These are phyloP conservation scores for Corniculantispora saksenae DNA, from an alignment of 2,329 filamentous ascomycete species.

Conservation along the genomic window DNA sequence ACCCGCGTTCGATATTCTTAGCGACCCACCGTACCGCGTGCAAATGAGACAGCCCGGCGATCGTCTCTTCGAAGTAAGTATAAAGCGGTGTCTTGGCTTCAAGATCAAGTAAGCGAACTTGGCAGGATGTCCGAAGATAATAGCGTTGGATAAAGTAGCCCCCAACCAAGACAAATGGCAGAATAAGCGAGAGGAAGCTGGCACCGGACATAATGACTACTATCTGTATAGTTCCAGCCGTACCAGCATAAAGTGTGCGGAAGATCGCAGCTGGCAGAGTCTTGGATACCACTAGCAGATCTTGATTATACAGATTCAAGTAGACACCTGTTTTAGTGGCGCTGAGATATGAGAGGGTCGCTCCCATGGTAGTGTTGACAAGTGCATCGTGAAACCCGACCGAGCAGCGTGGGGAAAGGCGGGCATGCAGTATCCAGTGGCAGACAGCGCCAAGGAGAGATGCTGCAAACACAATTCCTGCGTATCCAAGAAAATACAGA, in stretches of 20 bases:
- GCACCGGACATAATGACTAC: neutral
- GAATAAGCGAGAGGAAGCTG: neutral
- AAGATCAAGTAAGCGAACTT: slow-evolving; percentile 54
- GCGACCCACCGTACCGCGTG: slow-evolving; percentile 25
- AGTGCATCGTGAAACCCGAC: neutral
- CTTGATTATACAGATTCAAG: neutral
- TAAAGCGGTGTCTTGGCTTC: slow-evolving; percentile 51
- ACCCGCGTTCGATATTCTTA: neutral
- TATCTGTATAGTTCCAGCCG: neutral
- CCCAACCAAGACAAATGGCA: neutral
- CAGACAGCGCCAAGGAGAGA: too few relatives aligned
- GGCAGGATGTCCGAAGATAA: slow-evolving; percentile 52
- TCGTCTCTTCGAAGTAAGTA: slow-evolving; percentile 39
- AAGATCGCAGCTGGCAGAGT: neutral
- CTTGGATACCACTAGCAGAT: neutral
- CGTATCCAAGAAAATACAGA: neutral
- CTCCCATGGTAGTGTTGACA: neutral
- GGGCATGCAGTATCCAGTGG: neutral
- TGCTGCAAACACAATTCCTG: too few relatives aligned
- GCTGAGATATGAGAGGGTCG: neutral
- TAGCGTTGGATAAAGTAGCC: slow-evolving; percentile 26
- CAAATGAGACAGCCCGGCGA: slow-evolving; percentile 27
- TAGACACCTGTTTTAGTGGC: neutral
- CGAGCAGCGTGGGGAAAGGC: neutral
- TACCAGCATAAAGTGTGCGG: neutral